phyloP scores from a whole-genome alignment of 148 eudicot genomes.

The Gaultheria prostrata region DNA sequence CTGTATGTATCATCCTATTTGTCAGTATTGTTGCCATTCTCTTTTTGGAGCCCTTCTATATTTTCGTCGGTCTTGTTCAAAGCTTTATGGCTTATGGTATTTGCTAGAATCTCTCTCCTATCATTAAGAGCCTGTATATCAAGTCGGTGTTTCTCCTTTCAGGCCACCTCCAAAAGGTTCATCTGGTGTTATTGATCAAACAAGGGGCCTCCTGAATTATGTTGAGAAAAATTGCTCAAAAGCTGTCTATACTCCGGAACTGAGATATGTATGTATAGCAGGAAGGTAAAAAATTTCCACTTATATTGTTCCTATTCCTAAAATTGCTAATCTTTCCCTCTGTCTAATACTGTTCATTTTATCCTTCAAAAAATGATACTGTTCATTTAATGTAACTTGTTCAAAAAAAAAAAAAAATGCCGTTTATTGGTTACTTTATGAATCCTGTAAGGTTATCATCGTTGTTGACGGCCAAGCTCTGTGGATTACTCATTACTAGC shows the following conservation, averaged over 20 bases:
- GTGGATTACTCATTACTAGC: neutral
- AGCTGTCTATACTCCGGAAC: slow-evolving; percentile 72
- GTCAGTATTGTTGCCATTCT: neutral
- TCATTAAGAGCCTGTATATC: neutral
- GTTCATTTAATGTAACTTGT: neutral
- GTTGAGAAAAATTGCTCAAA: slow-evolving; percentile 70
- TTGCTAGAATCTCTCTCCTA: neutral
- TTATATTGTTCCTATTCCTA: neutral
- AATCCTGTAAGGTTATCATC: neutral
- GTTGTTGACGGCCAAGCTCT: neutral
- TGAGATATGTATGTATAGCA: slow-evolving; percentile 87
- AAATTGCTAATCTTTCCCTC: neutral
- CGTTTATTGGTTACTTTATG: neutral
- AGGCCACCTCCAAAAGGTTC: slow-evolving; percentile 90
- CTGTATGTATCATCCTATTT: slow-evolving; percentile 37
- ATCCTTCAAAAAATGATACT: neutral
- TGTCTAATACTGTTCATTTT: neutral
- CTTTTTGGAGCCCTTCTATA: slow-evolving; percentile 3
- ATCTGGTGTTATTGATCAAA: slow-evolving; percentile 90
- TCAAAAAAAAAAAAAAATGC: neutral
- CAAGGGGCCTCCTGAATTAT: slow-evolving; percentile 87
- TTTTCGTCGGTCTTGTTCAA: neutral
- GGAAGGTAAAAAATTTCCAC: slow-evolving; percentile 51
- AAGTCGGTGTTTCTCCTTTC: slow-evolving; percentile 9
- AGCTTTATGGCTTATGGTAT: neutral